phyloP scores from a whole-genome alignment of 1,284 basidiomycete species.

The Trichosporon faecale region DNA sequence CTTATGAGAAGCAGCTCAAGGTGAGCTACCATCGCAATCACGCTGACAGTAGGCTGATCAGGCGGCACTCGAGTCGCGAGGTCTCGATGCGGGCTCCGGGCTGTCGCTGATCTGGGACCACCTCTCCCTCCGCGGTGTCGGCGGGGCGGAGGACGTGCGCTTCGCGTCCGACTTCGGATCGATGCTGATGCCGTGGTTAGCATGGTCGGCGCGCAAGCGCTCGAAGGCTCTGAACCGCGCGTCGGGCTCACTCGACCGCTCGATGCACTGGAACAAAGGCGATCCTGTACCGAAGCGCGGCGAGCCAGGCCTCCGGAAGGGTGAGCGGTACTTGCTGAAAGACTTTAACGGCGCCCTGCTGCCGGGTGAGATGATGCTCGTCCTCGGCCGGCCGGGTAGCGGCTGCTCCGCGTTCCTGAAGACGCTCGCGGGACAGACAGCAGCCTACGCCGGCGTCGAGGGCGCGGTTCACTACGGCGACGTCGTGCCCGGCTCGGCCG shows the following conservation, averaged over 20 bases:
- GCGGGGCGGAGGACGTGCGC: conserved; percentile 36
- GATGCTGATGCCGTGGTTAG: conserved; percentile 37
- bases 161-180: conserved; percentile 37
- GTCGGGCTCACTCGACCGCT: conserved; percentile 19
- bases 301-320: conserved; percentile 32
- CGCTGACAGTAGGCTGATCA: neutral
- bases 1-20: neutral
- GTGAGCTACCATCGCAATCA: neutral
- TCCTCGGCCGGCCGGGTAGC: conserved; percentile 49
- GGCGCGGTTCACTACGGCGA: conserved; percentile 50
- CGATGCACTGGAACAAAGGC: conserved; percentile 20
- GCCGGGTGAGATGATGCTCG: conserved; percentile 48
- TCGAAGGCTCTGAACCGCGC: conserved; percentile 17
- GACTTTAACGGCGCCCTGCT: conserved; percentile 39
- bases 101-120: conserved; percentile 34
- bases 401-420: conserved; percentile 55
- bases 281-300: conserved; percentile 24
- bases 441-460: conserved; percentile 51
- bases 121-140: conserved; percentile 36
- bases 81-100: conserved; percentile 19
- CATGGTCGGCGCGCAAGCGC: conserved; percentile 31
- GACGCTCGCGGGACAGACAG: conserved; percentile 49
- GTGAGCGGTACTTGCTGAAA: conserved; percentile 40
- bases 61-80: neutral
- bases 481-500: conserved; percentile 26